Percentiles rank a stretch among this genome's conserved stretches.
Conservation (phyloP, 2,329 filamentous ascomycete species). For the Curvularia hawaiiensis region DNA sequence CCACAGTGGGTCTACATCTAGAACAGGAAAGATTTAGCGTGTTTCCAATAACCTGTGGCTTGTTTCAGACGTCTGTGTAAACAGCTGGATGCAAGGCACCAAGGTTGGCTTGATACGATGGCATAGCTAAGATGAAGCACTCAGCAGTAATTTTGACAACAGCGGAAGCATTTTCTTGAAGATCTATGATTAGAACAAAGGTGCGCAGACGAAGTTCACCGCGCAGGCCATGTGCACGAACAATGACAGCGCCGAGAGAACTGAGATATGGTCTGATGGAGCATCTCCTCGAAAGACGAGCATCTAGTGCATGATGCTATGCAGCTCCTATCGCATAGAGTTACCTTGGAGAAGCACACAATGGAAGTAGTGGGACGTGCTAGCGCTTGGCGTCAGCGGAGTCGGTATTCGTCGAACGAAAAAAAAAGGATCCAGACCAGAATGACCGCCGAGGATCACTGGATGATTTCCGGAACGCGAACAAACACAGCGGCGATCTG, state of each 20-base stretch:
- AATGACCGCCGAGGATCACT: neutral
- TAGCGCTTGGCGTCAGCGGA: neutral
- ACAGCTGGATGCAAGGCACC: neutral
- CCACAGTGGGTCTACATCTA: neutral
- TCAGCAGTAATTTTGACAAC: neutral
- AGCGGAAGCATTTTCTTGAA: neutral
- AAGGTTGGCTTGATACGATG: neutral
- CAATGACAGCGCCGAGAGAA: neutral
- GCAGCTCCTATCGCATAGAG: neutral
- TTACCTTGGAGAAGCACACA: neutral
- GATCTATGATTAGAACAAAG: neutral
- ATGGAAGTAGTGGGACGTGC: neutral
- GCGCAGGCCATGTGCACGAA: neutral
- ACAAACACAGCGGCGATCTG: neutral
- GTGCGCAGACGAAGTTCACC: too few relatives aligned
- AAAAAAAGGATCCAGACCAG: too few relatives aligned
- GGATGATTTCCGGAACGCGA: neutral
- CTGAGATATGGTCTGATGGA: neutral
- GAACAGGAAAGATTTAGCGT: neutral
- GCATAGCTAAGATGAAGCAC: neutral
- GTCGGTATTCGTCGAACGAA: neutral
- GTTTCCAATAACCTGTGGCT: slow-evolving; percentile 4
- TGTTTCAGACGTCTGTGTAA: slow-evolving; percentile 1
- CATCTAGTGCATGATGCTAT: neutral
- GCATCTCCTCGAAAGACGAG: neutral